Conservation (phyloP, 176 grass and related monocot species). For the Paspalum notatum region DNA sequence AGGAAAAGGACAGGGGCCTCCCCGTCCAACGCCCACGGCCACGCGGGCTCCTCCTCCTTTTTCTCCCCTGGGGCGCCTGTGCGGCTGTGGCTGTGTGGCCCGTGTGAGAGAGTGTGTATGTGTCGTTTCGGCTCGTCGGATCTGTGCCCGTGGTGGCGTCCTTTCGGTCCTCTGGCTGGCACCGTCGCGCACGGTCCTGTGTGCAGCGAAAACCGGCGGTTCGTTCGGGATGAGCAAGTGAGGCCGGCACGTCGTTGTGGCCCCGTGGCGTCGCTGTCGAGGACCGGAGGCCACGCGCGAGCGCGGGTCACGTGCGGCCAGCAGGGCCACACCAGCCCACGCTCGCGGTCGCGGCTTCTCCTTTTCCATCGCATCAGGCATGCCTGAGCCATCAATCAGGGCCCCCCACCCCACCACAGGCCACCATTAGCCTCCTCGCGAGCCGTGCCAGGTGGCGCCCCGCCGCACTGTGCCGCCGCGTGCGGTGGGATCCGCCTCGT, state of each 20-base stretch:
- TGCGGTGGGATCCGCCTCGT: conserved; percentile 34
- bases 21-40: too few relatives aligned
- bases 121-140: not conserved
- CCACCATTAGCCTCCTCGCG: not conserved
- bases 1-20: too few relatives aligned
- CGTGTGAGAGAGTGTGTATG: too few relatives aligned
- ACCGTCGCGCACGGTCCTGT: too few relatives aligned
- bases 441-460: not conserved
- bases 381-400: too few relatives aligned
- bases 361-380: not conserved
- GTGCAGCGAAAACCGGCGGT: too few relatives aligned
- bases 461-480: not conserved
- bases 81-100: too few relatives aligned
- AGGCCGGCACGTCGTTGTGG: conserved; percentile 2
- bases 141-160: not conserved
- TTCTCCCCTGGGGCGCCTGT: too few relatives aligned
- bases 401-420: not conserved
- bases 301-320: conserved; percentile 30
- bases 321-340: not conserved
- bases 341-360: too few relatives aligned
- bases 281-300: not conserved
- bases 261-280: not conserved
- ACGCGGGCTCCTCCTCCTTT: not conserved
- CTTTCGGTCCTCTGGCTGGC: too few relatives aligned
- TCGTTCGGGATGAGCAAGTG: not conserved